These are phyloP conservation scores for Phytophthora citricola DNA, from an alignment of 352 stramenopile genomes.

Conservation along the genomic window DNA sequence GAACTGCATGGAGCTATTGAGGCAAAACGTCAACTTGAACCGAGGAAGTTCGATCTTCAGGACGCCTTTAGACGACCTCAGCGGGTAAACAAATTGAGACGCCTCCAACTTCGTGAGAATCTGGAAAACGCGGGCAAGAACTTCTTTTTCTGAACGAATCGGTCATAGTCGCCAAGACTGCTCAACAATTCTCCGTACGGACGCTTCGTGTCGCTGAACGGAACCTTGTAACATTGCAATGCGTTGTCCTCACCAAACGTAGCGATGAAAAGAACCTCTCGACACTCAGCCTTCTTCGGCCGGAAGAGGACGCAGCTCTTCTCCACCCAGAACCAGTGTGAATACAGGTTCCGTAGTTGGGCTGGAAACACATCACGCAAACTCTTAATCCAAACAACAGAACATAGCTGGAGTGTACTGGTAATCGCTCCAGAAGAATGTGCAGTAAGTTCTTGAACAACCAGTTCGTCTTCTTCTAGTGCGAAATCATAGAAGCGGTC, in stretches of 20 bases:
- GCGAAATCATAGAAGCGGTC: constrained; percentile 51
- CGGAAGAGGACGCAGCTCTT: constrained; percentile 48
- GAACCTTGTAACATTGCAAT: constrained; percentile 44
- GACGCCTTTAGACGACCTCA: constrained; percentile 12
- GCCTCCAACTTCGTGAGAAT: constrained; percentile 58
- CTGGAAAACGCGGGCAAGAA: constrained; percentile 4
- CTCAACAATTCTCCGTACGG: constrained; percentile 21
- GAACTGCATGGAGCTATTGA: constrained; percentile 29
- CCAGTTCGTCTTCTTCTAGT: constrained; percentile 29
- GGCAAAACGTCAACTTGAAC: constrained; percentile 46
- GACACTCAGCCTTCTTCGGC: constrained; percentile 23
- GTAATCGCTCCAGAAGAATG: not conserved
- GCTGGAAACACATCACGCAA: constrained; percentile 35
- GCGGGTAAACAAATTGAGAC: constrained; percentile 38
- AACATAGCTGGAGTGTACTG: constrained; percentile 46
- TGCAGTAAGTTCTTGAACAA: constrained; percentile 40
- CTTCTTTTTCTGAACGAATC: constrained; percentile 28
- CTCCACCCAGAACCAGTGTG: constrained; percentile 63
- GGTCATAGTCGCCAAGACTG: constrained; percentile 25
- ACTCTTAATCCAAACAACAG: constrained; percentile 28
- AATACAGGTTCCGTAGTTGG: constrained; percentile 42
- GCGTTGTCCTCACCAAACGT: constrained; percentile 12
- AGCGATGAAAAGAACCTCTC: constrained; percentile 31
- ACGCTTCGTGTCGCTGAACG: constrained; percentile 30
- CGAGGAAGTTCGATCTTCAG: constrained; percentile 55